These are phyloP conservation scores for Vinca minor DNA, from an alignment of 257 asterid genomes.

Conservation along the genomic window DNA sequence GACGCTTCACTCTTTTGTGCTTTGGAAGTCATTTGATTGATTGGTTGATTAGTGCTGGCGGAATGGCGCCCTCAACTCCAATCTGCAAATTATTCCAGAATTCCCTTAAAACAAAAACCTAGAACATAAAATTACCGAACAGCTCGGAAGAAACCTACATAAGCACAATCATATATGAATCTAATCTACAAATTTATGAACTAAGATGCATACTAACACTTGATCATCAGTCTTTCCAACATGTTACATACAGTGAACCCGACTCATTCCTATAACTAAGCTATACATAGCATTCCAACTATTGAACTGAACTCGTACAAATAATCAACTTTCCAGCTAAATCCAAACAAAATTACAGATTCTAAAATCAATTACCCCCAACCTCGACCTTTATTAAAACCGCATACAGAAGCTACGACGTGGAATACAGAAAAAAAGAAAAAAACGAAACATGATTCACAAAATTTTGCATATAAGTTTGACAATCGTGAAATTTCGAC, in stretches of 20 bases:
- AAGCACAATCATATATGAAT: no score
- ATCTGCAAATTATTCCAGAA: no score
- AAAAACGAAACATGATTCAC: background rate
- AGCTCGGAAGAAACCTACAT: no score
- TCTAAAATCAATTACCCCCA: background rate
- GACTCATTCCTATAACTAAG: background rate
- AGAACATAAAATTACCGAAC: no score
- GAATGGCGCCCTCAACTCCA: no score
- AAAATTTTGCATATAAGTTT: background rate
- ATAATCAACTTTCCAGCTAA: background rate
- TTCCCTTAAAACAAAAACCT: no score
- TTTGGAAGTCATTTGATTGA: background rate
- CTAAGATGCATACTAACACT: no score
- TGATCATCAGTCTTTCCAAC: background rate
- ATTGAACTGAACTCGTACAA: background rate
- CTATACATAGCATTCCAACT: background rate
- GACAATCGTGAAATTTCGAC: no score
- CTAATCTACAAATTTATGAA: no score
- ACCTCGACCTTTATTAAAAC: no score
- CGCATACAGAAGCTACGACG: background rate
- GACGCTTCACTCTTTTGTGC: background rate
- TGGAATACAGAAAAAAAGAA: no score
- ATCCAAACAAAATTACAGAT: slow-evolving; percentile 2
- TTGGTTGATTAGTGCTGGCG: no score
- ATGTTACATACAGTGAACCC: background rate